Base-by-base conservation (phyloP, 495 filamentous ascomycete genomes). In the Terfezia boudieri region DNA sequence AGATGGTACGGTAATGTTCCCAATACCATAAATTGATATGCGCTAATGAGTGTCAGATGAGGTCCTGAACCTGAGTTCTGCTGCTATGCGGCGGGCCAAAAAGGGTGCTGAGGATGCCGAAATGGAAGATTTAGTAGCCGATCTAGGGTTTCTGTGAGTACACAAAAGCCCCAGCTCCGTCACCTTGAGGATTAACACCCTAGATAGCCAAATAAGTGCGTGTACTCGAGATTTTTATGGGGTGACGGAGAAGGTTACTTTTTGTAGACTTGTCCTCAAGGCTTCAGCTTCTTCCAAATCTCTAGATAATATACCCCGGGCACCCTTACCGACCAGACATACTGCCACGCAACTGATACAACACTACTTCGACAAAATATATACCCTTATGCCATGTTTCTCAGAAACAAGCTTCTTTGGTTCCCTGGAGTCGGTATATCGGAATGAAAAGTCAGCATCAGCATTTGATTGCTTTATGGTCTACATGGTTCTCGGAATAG, bases 211-310 rank as follows among this genome's bases (percentile, higher is more conserved):
- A 46, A 46, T 96, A 61, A 93, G 90, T 70, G 85, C 88, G 32
- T 90, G 86, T 3, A 87, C 88, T 6, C 74, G 86, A 54, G 88
- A 94, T 66, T 96, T 93, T 60, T 80, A 88, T 64, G 84, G 85
- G 9, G n/a, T 32, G 11, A 51, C 49, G 26, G 23, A 51, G 11
- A 87, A 88, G 52, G 79, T 90, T 71, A 88, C 84, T 8, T 94
- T 92, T 70, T 83, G 84, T 36, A 80, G 49, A 76, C 90, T 52
- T 68, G 94, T 53, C 81, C 82, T 41, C 76, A 86, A 32, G 76
- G 83, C 49, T 71, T 78, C 14, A 77, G 53, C 68, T 71, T 12
- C 67, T 84, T 37, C 81, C 80, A 26, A 70, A 74, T 43, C 69
- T 37, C 57, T 65, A 4, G 59, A 65, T 36, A 54, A 71, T 9